Base-by-base conservation (phyloP, 805 yeast genomes). In the Vanderwaltozyma tropicalis region DNA sequence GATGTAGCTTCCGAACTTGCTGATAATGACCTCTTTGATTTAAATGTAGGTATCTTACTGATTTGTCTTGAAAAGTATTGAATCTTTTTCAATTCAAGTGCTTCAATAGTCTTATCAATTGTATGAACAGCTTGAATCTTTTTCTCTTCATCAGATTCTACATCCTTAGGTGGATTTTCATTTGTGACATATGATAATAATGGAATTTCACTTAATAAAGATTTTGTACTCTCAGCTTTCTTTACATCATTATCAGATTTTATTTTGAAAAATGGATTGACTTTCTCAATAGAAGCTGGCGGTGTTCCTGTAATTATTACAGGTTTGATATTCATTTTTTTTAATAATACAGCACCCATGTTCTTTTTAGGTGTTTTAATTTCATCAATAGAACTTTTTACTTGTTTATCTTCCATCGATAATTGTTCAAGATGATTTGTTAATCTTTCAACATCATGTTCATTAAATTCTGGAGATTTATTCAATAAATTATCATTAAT, bases 291-390 rank as follows among this genome's bases (percentile, higher is more conserved):
- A 6, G 49, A 46, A 21, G 41, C 37, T 3, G 44, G 41, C 3
- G 64, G 62, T 24, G 63, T 52, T 10, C 54, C 55, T 22, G 57
- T 57, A 25, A 64, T 51, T 28, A 63, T 45, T 2, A 64, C 55
- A 0, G 71, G 67, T 34, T 57, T 57, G 17, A 66, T 50, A 41
- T 66, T 66, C 65, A 66, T 57, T 37, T 63, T 66, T n/a, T 63
- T 59, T 43, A 64, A 48, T 12, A 66, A 48, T 25, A 57, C 47
- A 15, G 67, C 66, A 6, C 71, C 71, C 25, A 64, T 59, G 28
- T 45, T 50, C 25, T 42, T 41, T 29, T 45, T 33, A 5, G 41
- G 32, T 3, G 41, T 32, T 8, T 21, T 28, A 4, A 29, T 29
- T 13, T 28, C 24, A 24, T 31, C 34, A n/a, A 28, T 28, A 9